Evolutionary conservation across 257 asterid genomes (phyloP), one percentile per base, ranked within the genome.

Genomic region (Ilex asprella): DNA sequence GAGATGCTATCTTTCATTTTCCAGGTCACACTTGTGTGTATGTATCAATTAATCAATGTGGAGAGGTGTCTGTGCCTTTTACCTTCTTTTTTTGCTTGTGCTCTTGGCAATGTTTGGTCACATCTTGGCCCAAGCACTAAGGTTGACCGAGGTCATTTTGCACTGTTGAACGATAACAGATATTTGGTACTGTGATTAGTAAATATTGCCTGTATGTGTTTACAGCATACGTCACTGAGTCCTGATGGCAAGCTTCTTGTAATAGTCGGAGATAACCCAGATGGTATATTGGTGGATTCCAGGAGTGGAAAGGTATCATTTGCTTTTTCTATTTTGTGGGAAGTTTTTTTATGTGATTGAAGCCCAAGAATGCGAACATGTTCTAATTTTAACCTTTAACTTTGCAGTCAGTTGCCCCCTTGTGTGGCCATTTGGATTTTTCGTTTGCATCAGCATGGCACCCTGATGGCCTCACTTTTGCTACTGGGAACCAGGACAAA

Each of bases 371-470:
- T 35, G 41, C 41, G 41, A 35, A 35, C 41, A 35, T 35, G 50
- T 27, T 56, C 35, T 53, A 30, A 55, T 52, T 63, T 52, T 39
- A 31, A 59, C 53, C 54, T 12, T 13, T 31, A 47, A 57, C 49
- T 58, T 71, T 49, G 54, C 82, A 86, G 98, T 64, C 70, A 32
- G 79, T 84, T 60, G 66, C 92, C 51, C 75, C 77, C 47, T 71
- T 91, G 76, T 59, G 53, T 31, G 98, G 98, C 15, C 98, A 91
- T 62, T 58, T 72, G 59, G 98, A 91, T 81, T 86, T 68, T 72
- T 88, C 95, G 29, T 91, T 91, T 77, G 98, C 98, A 39, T 91
- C 98, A 7, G 82, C 96, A 54, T 91, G 98, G 98, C 94, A 83
- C 75, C 98, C 98, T n/a, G 78, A 76, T 12, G 95, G 98, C 70